A percentile compares a stretch with the other conserved stretches of the same genome.
These are phyloP conservation scores for Neophaeococcomyces aloes DNA, from an alignment of 2,329 filamentous ascomycete genomes.

Conservation along the genomic window DNA sequence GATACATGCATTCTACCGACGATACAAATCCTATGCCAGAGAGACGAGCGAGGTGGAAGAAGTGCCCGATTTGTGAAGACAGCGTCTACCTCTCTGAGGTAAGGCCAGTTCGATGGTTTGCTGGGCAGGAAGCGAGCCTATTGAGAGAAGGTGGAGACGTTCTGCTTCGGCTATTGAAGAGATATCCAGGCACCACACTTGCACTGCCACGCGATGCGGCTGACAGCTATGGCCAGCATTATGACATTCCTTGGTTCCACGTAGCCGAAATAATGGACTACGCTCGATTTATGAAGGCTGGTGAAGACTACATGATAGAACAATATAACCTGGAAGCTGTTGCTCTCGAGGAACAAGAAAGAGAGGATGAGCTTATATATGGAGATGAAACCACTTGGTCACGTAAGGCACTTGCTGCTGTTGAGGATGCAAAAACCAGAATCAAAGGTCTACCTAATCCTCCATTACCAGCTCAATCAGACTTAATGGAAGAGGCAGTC, in stretches of 20 bases:
- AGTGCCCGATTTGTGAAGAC: slow-evolving; percentile 93
- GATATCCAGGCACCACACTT: slow-evolving; percentile 69
- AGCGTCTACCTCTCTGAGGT: slow-evolving; percentile 85
- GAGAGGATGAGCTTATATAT: slow-evolving; percentile 84
- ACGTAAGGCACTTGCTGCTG: slow-evolving; percentile 64
- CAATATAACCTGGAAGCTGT: slow-evolving; percentile 73
- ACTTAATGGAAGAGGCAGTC: slow-evolving; percentile 14
- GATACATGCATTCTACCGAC: slow-evolving; percentile 90
- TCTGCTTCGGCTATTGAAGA: slow-evolving; percentile 73
- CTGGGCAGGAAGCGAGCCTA: slow-evolving; percentile 70
- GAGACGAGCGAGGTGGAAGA: slow-evolving; percentile 74
- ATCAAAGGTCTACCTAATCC: slow-evolving; percentile 57
- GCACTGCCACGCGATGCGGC: slow-evolving; percentile 76
- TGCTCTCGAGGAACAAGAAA: slow-evolving; percentile 63
- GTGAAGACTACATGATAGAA: slow-evolving; percentile 70
- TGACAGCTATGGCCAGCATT: slow-evolving; percentile 55
- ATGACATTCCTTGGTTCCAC: slow-evolving; percentile 89
- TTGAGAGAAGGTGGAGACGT: slow-evolving; percentile 81
- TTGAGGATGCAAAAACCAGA: slow-evolving; percentile 67
- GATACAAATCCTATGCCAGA: slow-evolving; percentile 50
- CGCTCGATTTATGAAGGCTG: slow-evolving; percentile 88
- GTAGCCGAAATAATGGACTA: slow-evolving; percentile 91
- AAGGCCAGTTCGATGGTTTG: slow-evolving; percentile 80
- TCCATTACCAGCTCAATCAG: slow-evolving; percentile 28
- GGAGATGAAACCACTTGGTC: slow-evolving; percentile 91